Percentiles rank a stretch among this genome's conserved stretches.
These are phyloP conservation scores for Dendrobium huoshanense DNA, from an alignment of 106 monocot genomes.

Conservation along the genomic window DNA sequence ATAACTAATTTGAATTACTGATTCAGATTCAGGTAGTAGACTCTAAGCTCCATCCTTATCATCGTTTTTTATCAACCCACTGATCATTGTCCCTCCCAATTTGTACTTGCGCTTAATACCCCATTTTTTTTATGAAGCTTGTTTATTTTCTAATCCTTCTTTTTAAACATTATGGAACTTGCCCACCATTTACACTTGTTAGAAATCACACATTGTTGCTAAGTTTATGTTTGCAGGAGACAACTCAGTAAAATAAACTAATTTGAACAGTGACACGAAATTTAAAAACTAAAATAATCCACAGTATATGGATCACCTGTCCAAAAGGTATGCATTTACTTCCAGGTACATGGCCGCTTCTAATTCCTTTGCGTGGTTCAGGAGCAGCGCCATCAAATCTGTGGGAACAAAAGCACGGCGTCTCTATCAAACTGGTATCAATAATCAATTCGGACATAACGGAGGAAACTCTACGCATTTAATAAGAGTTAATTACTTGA, in stretches of 20 bases:
- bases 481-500: not conserved
- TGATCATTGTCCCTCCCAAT: not conserved
- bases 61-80: no score
- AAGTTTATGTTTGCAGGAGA: not conserved
- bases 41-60: not conserved
- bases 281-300: not conserved
- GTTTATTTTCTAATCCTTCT: not conserved
- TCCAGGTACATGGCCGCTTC: constrained; percentile 86
- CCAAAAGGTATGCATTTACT: constrained; percentile 94
- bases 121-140: not conserved
- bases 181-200: not conserved
- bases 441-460: not conserved
- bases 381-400: constrained; percentile 90
- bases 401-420: not conserved
- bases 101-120: not conserved
- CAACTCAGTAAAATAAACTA: not conserved
- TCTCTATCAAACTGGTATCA: not conserved
- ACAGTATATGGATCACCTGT: constrained; percentile 31
- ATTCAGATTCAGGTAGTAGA: not conserved
- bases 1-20: no score
- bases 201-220: not conserved
- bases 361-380: constrained; percentile 92
- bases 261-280: not conserved
- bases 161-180: not conserved
- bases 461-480: no score